Base-by-base conservation (phyloP, 441 rosid genomes). In the Mallotus repandus region DNA sequence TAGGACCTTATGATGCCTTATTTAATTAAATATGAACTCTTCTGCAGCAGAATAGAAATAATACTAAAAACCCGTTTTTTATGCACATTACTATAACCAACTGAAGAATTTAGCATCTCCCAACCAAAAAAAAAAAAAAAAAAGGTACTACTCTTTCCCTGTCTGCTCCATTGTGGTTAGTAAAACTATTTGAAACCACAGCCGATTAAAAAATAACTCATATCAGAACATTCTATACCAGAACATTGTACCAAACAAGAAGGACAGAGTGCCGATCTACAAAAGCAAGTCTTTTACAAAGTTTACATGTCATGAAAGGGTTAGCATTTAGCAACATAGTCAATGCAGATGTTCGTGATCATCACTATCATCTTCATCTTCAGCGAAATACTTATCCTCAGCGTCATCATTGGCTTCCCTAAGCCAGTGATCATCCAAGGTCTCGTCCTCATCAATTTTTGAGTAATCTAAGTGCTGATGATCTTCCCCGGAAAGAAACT, bases 371-470 rank as follows among this genome's bases (percentile, higher is more conserved):
- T 70, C 77, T 58, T 84, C 89, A 79, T 87, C 94, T 74, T 81
- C 93, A 45, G 82, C 91, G 59, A 95, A 95, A 82, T 92, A 95
- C 81, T 86, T 91, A 61, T 92, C 99, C 82, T 94, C 96, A 2
- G 99, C 99, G 73, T 94, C 97, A 48, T 72, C 84, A 50, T 83
- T 84, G 72, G 84, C 89, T 81, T 95, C 97, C 71, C 86, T 85
- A 62, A 85, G 83, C 99, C 98, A 95, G 71, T 92, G 99, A 84
- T 95, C 99, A 81, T 95, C 99, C 72, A 95, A 85, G 62, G 89
- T 86, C 83, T 83, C 97, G 68, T 95, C 92, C 0, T 85, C 81
- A 60, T 95, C 97, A 74, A 95, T 91, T 85, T 91, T 89, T 53
- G 93, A 69, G 83, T 92, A 94, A 86, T 94, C 99, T 46, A 91